phyloP scores from a whole-genome alignment of 1,284 basidiomycete genomes.

The Pseudozyma thailandica region DNA sequence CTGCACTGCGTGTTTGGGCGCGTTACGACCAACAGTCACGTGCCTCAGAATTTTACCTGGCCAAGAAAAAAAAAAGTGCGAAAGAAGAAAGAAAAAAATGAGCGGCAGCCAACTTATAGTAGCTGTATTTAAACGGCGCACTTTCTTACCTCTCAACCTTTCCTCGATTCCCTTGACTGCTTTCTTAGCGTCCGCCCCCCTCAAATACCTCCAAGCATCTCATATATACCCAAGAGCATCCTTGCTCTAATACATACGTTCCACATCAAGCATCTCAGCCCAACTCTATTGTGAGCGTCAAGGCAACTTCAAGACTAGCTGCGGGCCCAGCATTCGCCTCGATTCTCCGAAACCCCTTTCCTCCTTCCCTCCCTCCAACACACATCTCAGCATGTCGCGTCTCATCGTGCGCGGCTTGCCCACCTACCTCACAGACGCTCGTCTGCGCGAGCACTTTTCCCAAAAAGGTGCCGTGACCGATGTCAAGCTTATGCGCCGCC shows the following conservation, averaged over 20 bases:
- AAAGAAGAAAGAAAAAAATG: constrained; percentile 2
- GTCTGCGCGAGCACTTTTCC: constrained; percentile 78
- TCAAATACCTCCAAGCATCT: constrained; percentile 2
- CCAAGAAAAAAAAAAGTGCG: constrained; percentile 1
- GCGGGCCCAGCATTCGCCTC: too few species aligned
- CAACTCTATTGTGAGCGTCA: too few species aligned
- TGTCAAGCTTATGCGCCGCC: constrained; percentile 81
- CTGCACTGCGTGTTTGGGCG: constrained; percentile 27
- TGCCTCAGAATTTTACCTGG: constrained; percentile 8
- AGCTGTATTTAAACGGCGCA: constrained; percentile 5
- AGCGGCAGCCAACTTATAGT: background rate
- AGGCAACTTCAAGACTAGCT: too few species aligned
- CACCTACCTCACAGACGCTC: constrained; percentile 76
- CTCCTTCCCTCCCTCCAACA: background rate
- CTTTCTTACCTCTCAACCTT: background rate
- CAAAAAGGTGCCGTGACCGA: constrained; percentile 77
- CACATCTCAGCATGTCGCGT: constrained; percentile 74
- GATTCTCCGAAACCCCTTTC: background rate
- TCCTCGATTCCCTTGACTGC: constrained; percentile 19
- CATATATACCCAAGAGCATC: constrained; percentile 30
- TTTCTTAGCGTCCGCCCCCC: constrained; percentile 32
- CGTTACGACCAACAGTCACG: constrained; percentile 24
- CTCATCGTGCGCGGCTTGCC: constrained; percentile 92
- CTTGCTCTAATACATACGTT: background rate
- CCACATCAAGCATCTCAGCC: background rate